Base-by-base conservation (phyloP, 495 filamentous ascomycete species). In the Articulospora tetracladia region DNA sequence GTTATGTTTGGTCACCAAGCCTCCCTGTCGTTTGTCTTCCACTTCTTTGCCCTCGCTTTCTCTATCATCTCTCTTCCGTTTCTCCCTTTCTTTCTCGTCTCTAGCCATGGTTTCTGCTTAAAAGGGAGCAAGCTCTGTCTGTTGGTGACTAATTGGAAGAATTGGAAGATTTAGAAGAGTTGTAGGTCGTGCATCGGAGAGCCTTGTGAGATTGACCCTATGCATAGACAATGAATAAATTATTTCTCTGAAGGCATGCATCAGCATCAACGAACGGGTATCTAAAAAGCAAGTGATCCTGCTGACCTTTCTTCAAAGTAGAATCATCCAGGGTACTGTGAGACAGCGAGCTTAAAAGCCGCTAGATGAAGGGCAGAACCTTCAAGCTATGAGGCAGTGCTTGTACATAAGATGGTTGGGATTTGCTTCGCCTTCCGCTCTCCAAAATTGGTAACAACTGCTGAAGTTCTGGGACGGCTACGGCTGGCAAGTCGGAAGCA, bases 361-460 rank as follows among this genome's bases (percentile, higher is more conserved):
- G n/a, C n/a, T n/a, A n/a, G n/a, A n/a, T n/a, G n/a, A n/a, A n/a
- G n/a, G n/a, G n/a, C n/a, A n/a, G 30, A 32, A 32, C 6, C 30
- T 44, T 44, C 39, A 44, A 17, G 17, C n/a, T 44, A 3, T n/a
- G 39, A 15, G 39, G 3, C 39, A 44, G 39, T 7, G 10, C 4
- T 44, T 44, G 39, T 3, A 19, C 39, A 44, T 44, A 44, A 44
- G n/a, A 44, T 44, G 39, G 39, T 44, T 44, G 8, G 3, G 39
- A 3, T 17, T 44, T 44, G 39, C 39, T 44, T 11, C n/a, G 39
- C 39, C 8, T 53, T 48, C 26, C 20, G 32, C 3, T 26, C 25
- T 57, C 55, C 55, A 57, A 57, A 57, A 57, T 48, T 20, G 11
- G 50, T 53, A 53, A 53, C 50, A 53, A 12, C 25, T 53, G 25